A percentile compares a stretch with the other conserved stretches of the same genome.
These are phyloP conservation scores for Taphrina populina DNA, from an alignment of 1,139 yeast genomes.

Conservation along the genomic window DNA sequence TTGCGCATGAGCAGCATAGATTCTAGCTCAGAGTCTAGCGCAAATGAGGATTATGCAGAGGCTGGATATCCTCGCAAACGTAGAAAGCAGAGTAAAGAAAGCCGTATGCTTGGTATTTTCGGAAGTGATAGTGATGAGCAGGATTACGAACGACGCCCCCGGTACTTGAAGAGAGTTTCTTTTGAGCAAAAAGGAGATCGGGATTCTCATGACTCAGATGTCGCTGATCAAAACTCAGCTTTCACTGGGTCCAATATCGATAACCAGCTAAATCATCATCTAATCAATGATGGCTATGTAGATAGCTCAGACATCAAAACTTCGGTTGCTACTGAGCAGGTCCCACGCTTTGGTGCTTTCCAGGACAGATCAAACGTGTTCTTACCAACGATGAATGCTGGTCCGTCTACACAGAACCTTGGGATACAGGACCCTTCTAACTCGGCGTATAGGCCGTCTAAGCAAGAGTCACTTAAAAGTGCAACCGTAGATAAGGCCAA, in stretches of 20 bases:
- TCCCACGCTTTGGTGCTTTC: conserved; percentile 2
- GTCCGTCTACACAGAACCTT: background rate
- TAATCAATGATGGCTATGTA: background rate
- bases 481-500: background rate
- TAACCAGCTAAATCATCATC: background rate
- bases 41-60: background rate
- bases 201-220: conserved; percentile 8
- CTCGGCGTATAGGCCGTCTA: background rate
- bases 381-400: background rate
- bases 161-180: conserved; percentile 30
- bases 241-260: background rate
- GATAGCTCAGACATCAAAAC: background rate
- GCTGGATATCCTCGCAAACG: conserved; percentile 12
- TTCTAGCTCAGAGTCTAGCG: conserved; percentile 13
- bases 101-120: conserved; percentile 37
- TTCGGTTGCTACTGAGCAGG: conserved; percentile 1
- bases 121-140: conserved; percentile 38
- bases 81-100: conserved; percentile 32
- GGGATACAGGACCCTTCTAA: background rate
- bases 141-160: background rate
- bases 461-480: no score
- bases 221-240: conserved; percentile 25
- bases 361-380: background rate
- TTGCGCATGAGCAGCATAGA: no score
- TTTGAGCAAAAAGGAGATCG: conserved; percentile 34